A percentile compares a stretch with the other conserved stretches of the same genome.
Evolutionary conservation across 2,329 filamentous ascomycete genomes (phyloP).

Genomic region (Exutisphaerella laricina): DNA sequence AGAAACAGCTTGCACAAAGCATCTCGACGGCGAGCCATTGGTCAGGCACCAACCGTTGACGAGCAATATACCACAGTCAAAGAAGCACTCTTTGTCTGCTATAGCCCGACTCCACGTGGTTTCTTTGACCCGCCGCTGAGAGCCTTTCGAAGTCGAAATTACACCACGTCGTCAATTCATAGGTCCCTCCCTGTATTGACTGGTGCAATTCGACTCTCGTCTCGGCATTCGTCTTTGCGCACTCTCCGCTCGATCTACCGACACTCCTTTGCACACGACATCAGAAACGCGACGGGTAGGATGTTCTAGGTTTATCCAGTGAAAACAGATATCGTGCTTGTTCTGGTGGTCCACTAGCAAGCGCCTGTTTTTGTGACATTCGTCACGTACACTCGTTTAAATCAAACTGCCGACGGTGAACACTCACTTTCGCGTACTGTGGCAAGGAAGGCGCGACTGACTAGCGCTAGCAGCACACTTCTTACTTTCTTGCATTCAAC

Average conservation of each 20-base stretch:
- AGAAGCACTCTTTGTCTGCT: slow-evolving; percentile 17
- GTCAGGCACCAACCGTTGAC: slow-evolving; percentile 15
- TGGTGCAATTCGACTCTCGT: slow-evolving; percentile 5
- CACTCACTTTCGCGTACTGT: neutral
- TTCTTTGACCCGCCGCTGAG: slow-evolving; percentile 7
- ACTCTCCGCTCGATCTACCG: slow-evolving; percentile 25
- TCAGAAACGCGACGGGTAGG: slow-evolving; percentile 15
- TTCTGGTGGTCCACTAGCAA: slow-evolving; percentile 17
- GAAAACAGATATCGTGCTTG: neutral
- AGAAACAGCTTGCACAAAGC: slow-evolving; percentile 13
- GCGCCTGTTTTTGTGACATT: slow-evolving; percentile 30
- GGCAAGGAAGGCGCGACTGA: slow-evolving; percentile 6
- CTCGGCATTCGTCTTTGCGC: slow-evolving; percentile 7
- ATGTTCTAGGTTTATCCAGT: slow-evolving; percentile 24
- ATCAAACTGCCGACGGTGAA: slow-evolving; percentile 34
- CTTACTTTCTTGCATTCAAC: slow-evolving; percentile 16
- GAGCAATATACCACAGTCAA: slow-evolving; percentile 15
- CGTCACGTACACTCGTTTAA: slow-evolving; percentile 51
- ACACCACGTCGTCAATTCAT: neutral
- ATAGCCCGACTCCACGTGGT: slow-evolving; percentile 16
- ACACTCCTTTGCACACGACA: slow-evolving; percentile 27
- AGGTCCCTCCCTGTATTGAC: slow-evolving; percentile 4
- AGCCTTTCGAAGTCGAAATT: slow-evolving; percentile 5
- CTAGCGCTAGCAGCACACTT: slow-evolving; percentile 10
- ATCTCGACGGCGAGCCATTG: slow-evolving; percentile 11